These are phyloP conservation scores for Proliferodiscus dingleyae DNA, from an alignment of 2,329 filamentous ascomycete species.

Conservation along the genomic window DNA sequence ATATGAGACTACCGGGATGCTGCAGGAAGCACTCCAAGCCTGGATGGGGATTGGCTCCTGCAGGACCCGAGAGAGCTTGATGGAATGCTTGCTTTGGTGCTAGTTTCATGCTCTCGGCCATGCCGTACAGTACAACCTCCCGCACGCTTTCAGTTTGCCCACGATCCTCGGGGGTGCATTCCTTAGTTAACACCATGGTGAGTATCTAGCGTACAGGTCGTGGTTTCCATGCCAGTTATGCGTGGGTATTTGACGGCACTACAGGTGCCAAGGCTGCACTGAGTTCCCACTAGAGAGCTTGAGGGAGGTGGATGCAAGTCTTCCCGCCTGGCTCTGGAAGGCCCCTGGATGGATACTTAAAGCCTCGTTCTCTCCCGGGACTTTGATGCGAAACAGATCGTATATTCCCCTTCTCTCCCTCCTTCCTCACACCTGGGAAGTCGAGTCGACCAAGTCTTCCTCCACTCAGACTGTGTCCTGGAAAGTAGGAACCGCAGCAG, in stretches of 20 bases:
- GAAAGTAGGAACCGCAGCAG: not conserved
- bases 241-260: slow-evolving; percentile 1
- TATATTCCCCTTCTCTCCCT: slow-evolving; percentile 6
- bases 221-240: too few species aligned
- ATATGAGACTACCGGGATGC: slow-evolving; percentile 10
- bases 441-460: slow-evolving; percentile 11
- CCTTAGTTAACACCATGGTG: too few species aligned
- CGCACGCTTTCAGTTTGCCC: not conserved
- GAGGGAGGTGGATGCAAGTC: slow-evolving; percentile 7
- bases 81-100: not conserved
- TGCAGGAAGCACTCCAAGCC: not conserved
- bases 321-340: too few species aligned
- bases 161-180: not conserved
- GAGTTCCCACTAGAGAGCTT: slow-evolving; percentile 8
- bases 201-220: too few species aligned
- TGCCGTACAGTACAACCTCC: slow-evolving; percentile 4
- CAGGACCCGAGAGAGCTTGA: not conserved
- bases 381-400: slow-evolving; percentile 1
- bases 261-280: slow-evolving; percentile 5
- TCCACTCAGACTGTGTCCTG: too few species aligned
- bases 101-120: slow-evolving; percentile 4
- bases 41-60: not conserved
- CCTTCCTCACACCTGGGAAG: slow-evolving; percentile 14
- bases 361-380: not conserved
- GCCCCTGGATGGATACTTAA: slow-evolving; percentile 15